Conservation (phyloP, 768 basidiomycete genomes). For the Naematelia aurantialba region DNA sequence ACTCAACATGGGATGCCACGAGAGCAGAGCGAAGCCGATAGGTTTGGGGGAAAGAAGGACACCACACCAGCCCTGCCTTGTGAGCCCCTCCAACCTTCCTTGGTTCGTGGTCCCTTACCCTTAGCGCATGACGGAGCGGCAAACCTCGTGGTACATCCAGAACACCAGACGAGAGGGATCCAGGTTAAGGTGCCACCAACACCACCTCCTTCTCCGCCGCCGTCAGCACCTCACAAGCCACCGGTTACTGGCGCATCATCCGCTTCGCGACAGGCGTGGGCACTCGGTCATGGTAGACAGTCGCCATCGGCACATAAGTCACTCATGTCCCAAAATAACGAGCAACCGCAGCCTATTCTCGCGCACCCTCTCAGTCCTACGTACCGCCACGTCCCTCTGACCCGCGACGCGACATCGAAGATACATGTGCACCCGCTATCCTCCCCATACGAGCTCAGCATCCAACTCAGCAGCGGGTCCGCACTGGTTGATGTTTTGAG, state of each 20-base stretch:
- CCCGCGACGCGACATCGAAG: slow-evolving; percentile 8
- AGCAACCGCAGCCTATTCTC: slow-evolving; percentile 13
- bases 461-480: background rate
- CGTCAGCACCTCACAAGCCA: too few species aligned
- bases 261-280: too few species aligned
- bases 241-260: too few species aligned
- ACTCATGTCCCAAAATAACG: too few species aligned
- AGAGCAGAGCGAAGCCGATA: background rate
- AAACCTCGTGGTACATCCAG: too few species aligned
- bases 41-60: background rate
- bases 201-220: background rate
- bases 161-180: too few species aligned
- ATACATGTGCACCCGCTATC: slow-evolving; percentile 13
- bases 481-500: background rate
- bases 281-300: too few species aligned
- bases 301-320: too few species aligned
- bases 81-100: too few species aligned
- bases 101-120: too few species aligned
- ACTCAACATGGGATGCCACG: background rate
- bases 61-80: too few species aligned
- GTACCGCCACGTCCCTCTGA: slow-evolving; percentile 11
- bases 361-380: slow-evolving; percentile 22
- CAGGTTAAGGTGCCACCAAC: background rate
- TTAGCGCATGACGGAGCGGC: too few species aligned
- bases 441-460: slow-evolving; percentile 1